phyloP scores from a whole-genome alignment of 225 moss, liverwort and hornwort species.

The Pseudoscleropodium purum region DNA sequence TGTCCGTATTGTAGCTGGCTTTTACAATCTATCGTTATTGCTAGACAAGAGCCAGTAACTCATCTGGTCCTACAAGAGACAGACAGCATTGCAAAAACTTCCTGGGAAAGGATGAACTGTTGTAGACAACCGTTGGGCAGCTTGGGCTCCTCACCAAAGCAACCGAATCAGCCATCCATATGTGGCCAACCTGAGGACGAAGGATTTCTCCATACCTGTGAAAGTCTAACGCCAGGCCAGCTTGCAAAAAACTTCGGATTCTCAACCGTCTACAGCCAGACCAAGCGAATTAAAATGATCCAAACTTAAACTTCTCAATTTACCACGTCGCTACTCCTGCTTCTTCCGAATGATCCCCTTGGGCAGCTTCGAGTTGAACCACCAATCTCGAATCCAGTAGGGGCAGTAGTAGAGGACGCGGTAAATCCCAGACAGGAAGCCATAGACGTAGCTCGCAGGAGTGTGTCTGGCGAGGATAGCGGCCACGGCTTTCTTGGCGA shows the following conservation, averaged over 20 bases:
- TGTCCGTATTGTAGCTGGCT: neutral
- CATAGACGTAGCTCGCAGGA: conserved; percentile 23
- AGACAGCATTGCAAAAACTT: neutral
- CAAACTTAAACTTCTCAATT: neutral
- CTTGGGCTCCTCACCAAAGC: neutral
- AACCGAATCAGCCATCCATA: neutral
- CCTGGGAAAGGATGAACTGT: neutral
- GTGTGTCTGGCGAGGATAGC: neutral
- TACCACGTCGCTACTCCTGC: neutral
- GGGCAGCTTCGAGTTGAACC: conserved; percentile 14
- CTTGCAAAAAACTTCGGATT: neutral
- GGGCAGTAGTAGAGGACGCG: conserved; percentile 29
- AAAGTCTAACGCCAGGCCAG: neutral
- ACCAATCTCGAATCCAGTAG: conserved; percentile 43
- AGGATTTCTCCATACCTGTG: neutral
- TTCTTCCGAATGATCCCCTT: conserved; percentile 1
- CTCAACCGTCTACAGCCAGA: neutral
- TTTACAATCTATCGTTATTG: neutral
- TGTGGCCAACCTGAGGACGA: neutral
- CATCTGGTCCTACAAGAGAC: neutral
- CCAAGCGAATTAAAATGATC: neutral
- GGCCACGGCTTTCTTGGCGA: conserved; percentile 32
- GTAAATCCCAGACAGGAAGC: conserved; percentile 22
- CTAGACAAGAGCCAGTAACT: neutral
- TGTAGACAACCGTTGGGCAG: neutral